Base-by-base conservation (phyloP, 805 yeast species). In the Saturnispora sanitii region DNA sequence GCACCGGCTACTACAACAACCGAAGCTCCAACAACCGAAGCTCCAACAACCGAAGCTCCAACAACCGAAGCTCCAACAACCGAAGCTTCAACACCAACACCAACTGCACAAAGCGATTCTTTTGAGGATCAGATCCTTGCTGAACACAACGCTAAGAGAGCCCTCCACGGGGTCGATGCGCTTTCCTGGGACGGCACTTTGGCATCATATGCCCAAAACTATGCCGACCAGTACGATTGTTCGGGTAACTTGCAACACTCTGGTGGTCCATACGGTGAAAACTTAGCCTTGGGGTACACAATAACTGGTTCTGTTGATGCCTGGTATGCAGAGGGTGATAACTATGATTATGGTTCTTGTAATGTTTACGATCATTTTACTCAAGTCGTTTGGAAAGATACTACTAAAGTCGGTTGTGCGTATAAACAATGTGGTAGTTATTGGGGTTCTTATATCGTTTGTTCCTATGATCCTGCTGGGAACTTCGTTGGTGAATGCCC, bases 391-490 rank as follows among this genome's bases (percentile, higher is more conserved):
- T 82, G 94, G 94, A 72, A 72, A 46, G 51, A 67, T 6, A 63
- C 82, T 31, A 61, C 73, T 7, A 60, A 71, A 48, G 59, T 82
- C 16, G 94, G 92, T 37, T 82, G 94, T 67, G 85, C 76, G 40
- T 57, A 55, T 45, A 69, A 71, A 31, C 45, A 55, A 37, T 75
- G 81, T 58, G 53, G 59, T 52, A 61, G 60, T 42, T 60, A 52
- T 27, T 73, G 75, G 73, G 66, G 73, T 23, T 62, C 66, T 49
- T 84, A 83, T 62, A 66, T 81, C 42, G 73, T 82, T 46, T 86
- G 95, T 60, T 75, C 79, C 39, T 86, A 87, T 60, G 67, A 73
- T 55, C 79, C 87, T 26, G 77, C 87, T 26, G 95, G 95, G 51
- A 86, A 86, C 65, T 60, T 67, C 42, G 67, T 52, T 75, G 56